These are phyloP conservation scores for Vinca minor DNA, from an alignment of 257 asterid genomes.

Conservation along the genomic window DNA sequence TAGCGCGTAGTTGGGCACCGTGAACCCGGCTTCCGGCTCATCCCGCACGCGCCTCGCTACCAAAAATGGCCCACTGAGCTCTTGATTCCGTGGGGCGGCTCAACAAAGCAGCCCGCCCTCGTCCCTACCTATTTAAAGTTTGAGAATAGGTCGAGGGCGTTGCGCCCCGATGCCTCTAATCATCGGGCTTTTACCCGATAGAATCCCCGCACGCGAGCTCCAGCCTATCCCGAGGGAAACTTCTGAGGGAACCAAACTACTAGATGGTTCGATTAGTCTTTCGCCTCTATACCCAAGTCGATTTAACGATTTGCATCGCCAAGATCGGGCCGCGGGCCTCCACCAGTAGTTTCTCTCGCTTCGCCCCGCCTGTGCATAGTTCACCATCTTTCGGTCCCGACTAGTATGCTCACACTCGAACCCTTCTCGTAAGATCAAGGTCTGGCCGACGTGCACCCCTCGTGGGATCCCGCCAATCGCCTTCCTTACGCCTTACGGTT, in stretches of 20 bases:
- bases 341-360: constrained; percentile 51
- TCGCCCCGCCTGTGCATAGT: constrained; percentile 53
- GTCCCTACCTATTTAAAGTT: too few species aligned
- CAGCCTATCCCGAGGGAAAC: not conserved
- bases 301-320: constrained; percentile 57
- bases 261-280: constrained; percentile 7
- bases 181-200: too few species aligned
- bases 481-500: too few species aligned
- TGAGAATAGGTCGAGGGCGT: too few species aligned
- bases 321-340: constrained; percentile 51
- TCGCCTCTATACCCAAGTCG: constrained; percentile 52
- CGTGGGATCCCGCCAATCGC: constrained; percentile 4
- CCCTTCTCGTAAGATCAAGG: constrained; percentile 6
- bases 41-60: constrained; percentile 1
- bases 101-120: too few species aligned
- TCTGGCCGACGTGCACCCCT: not conserved
- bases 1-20: constrained; percentile 1
- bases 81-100: too few species aligned
- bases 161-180: too few species aligned
- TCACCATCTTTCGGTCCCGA: too few species aligned
- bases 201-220: too few species aligned
- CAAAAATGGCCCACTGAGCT: not conserved
- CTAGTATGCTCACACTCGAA: too few species aligned
- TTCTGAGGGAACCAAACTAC: constrained; percentile 1
- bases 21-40: constrained; percentile 6